These are phyloP conservation scores for Verticillium klebahnii DNA, from an alignment of 2,329 filamentous ascomycete genomes.

Conservation along the genomic window DNA sequence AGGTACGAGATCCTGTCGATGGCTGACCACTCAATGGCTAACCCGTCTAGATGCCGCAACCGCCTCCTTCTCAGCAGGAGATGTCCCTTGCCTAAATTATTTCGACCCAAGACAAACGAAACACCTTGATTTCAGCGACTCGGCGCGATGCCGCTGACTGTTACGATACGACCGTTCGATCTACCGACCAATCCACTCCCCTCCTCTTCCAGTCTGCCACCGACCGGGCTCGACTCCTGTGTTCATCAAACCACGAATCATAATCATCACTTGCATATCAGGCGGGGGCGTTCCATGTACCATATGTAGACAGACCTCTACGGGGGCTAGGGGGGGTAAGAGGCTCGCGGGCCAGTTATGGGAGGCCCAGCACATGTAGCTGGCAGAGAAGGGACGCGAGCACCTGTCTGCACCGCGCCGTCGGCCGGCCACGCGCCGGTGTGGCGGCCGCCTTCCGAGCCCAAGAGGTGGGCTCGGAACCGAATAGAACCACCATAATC, in stretches of 20 bases:
- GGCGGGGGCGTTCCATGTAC: constrained; percentile 11
- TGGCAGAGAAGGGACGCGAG: constrained; percentile 1
- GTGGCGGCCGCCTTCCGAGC: not conserved
- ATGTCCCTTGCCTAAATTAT: constrained; percentile 23
- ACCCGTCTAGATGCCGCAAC: constrained; percentile 20
- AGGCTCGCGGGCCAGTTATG: not conserved
- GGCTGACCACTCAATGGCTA: constrained; percentile 2
- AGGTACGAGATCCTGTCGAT: constrained; percentile 45
- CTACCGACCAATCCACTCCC: constrained; percentile 4
- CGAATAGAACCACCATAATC: not conserved
- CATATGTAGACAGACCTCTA: constrained; percentile 5
- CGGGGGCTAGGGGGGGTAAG: not conserved
- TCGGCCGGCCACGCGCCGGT: not conserved
- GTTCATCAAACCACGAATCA: constrained; percentile 6
- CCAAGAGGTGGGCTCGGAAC: not conserved
- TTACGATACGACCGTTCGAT: not conserved
- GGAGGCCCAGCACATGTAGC: not conserved
- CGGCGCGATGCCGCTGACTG: not conserved
- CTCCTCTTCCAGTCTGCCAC: constrained; percentile 8
- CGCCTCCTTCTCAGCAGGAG: constrained; percentile 24
- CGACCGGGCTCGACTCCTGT: constrained; percentile 1
- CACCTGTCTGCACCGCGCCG: not conserved
- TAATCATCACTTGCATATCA: constrained; percentile 5
- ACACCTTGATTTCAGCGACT: not conserved
- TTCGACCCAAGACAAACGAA: not conserved